Evolutionary conservation across 257 asterid genomes (phyloP), one percentile per base, ranked within the genome.

Genomic region (Primulina huaijiensis): DNA sequence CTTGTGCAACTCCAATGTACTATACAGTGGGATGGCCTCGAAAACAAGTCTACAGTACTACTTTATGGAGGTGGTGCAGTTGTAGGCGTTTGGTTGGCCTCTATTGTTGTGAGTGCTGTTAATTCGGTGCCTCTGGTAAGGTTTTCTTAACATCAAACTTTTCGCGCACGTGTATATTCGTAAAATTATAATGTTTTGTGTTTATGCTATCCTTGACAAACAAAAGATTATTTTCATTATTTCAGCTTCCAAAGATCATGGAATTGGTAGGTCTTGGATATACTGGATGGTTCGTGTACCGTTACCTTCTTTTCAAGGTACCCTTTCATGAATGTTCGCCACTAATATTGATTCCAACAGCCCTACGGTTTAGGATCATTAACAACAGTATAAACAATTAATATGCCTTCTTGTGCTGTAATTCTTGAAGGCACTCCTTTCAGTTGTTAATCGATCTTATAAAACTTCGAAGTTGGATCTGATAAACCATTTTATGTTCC

Each of bases 271-370:
- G 97, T 40, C 97, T 94, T 23, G 97, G 99, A 76, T 94, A 94
- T 87, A 81, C 97, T 0, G 99, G 97, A 62, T 94, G 99, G 99
- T 94, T 94, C 70, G 99, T 91, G 63, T 94, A 94, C 81, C 97
- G 97, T 29, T 94, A 94, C 83, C 95, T 94, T 70, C 97, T 94
- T 72, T 94, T 91, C 95, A 91, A 94, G 99, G 99, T 93, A 68
- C 17, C 74, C 8, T 50, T 7, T 76, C 67, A 27, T 20, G 40
- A 31, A 17, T 9, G 55, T 43, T 37, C 16, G 7, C 19, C 19
- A 43, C 19, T 43, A 43, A 43, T 6, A 43, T 43, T 43, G 19
- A 11, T 40, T 40, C 17, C 16, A 40, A 10, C 50, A 11, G 14
- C 17, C 16, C 16, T 43, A 43, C 6, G 1, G 19, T 43, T 43